phyloP scores from a whole-genome alignment of 169 alveolate species.

The Plasmodium relictum region DNA sequence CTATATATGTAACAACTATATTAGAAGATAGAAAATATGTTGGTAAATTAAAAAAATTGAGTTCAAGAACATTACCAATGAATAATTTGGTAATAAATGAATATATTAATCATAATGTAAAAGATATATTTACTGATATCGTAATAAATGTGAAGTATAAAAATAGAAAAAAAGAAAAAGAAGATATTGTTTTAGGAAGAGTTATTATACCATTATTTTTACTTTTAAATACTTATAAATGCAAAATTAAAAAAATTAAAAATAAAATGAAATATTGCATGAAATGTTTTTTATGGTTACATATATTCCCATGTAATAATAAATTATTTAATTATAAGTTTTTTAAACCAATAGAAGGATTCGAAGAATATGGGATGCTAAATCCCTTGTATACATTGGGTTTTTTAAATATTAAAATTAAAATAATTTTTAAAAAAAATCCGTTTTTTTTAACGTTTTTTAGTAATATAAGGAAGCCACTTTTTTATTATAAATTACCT shows the following conservation, averaged over 20 bases:
- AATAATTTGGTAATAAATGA: slow-evolving; percentile 67
- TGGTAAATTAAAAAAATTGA: slow-evolving; percentile 54
- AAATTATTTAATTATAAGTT: slow-evolving; percentile 81
- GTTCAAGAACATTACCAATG: slow-evolving; percentile 61
- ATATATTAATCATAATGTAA: slow-evolving; percentile 48
- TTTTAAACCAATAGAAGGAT: slow-evolving; percentile 83
- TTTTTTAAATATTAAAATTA: slow-evolving; percentile 78
- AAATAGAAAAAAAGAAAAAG: slow-evolving; percentile 40
- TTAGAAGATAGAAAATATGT: slow-evolving; percentile 67
- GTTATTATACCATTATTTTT: slow-evolving; percentile 63
- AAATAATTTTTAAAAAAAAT: slow-evolving; percentile 70
- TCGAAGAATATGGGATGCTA: slow-evolving; percentile 85
- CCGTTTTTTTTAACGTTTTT: slow-evolving; percentile 78
- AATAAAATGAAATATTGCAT: slow-evolving; percentile 61
- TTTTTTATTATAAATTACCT: slow-evolving; percentile 80
- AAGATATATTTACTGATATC: slow-evolving; percentile 48
- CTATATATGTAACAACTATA: slow-evolving; percentile 55
- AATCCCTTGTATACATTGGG: slow-evolving; percentile 82
- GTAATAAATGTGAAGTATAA: slow-evolving; percentile 64
- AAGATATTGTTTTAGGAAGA: slow-evolving; percentile 66
- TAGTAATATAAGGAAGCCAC: slow-evolving; percentile 78
- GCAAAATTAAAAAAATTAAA: slow-evolving; percentile 49
- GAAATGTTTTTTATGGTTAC: slow-evolving; percentile 71
- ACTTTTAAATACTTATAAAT: slow-evolving; percentile 55
- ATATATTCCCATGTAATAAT: slow-evolving; percentile 75